Evolutionary conservation across 305 asterid species (phyloP).

Genomic region (Striga hermonthica): DNA sequence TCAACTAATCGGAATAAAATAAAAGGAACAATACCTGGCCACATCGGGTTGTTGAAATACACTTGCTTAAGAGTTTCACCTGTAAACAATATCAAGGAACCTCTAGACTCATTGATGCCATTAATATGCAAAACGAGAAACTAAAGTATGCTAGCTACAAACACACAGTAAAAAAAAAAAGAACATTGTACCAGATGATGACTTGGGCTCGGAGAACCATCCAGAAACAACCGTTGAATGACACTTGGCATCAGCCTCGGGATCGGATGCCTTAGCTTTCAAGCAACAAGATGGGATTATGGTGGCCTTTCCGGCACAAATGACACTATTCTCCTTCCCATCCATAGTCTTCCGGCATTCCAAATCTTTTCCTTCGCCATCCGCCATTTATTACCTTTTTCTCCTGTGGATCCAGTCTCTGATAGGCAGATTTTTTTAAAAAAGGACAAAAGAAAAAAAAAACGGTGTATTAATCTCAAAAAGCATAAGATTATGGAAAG

Average conservation of each 20-base stretch:
- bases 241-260: constrained; percentile 64
- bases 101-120: constrained; percentile 2
- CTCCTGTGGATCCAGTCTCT: constrained; percentile 89
- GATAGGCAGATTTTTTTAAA: constrained; percentile 33
- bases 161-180: not conserved
- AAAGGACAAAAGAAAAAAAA: constrained; percentile 3
- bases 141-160: not conserved
- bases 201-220: constrained; percentile 70
- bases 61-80: constrained; percentile 46
- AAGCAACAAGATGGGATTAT: constrained; percentile 80
- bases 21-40: constrained; percentile 69
- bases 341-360: constrained; percentile 72
- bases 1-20: not conserved
- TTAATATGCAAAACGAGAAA: constrained; percentile 12
- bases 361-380: constrained; percentile 63
- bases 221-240: constrained; percentile 91
- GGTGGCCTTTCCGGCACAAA: constrained; percentile 39
- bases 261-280: constrained; percentile 66
- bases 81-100: constrained; percentile 32
- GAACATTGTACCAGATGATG: constrained; percentile 46
- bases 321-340: constrained; percentile 71
- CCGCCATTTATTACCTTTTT: constrained; percentile 67
- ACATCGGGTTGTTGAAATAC: constrained; percentile 91
- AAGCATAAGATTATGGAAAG: not conserved
- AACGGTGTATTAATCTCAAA: not conserved